Evolutionary conservation across 768 basidiomycete species (phyloP), one percentile per base, ranked within the genome.

Genomic region (Pulveroboletus sp.): DNA sequence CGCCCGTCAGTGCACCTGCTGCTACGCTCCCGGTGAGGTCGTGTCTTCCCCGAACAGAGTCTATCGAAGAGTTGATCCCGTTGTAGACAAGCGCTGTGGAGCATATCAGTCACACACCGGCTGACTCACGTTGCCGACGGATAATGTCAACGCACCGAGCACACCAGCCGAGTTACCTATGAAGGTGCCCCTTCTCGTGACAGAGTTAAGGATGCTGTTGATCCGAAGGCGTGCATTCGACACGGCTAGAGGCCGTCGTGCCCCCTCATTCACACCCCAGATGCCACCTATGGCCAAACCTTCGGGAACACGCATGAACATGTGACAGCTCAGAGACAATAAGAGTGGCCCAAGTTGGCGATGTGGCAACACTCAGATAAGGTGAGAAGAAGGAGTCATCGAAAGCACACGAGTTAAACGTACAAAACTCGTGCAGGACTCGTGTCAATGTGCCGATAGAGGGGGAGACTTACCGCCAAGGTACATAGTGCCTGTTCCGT

Each of bases 401-500:
- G 58, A 69, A 56, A 75, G 72, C 67, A 70, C 73, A 77, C 73
- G 74, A 68, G 71, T 61, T 61, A 72, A 74, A 74, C 75, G 66
- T 68, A 71, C 68, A 69, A 65, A 67, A 61, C 60, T 62, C 65
- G 66, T 63, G 72, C 77, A 68, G 75, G 78, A 76, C 68, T 62
- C 67, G 54, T 67, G 69, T 62, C 44, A 31, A 57, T 54, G 63
- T 79, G 73, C 75, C 79, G 76, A 81, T 79, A 76, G 79, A 79
- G 77, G 76, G 77, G 69, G 50, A 52, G 55, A 85, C 91, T 67
- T 67, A 97, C 95, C 95, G 70, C 89, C 80, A 50, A 99, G 84
- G 83, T 99, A 99, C 76, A 93, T 96, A 58, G 94, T 94, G 56
- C 96, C 96, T 62, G 94, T 97, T 65, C 96, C 96, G 73, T 98